Conservation (phyloP, 257 asterid species). For the Linaria vulgaris region DNA sequence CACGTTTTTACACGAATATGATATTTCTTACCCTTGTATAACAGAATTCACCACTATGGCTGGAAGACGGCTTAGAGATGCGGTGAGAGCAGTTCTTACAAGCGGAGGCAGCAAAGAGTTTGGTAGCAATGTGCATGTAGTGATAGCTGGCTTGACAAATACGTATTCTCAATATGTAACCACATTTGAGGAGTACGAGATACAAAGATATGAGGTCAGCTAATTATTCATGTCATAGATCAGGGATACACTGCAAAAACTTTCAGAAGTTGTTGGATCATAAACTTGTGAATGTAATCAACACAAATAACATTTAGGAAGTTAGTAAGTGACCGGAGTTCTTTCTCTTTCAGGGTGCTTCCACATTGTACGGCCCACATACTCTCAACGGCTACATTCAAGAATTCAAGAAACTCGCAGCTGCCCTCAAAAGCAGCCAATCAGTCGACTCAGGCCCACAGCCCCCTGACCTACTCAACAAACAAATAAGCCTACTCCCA, state of each 20-base stretch:
- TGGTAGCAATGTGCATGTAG: constrained; percentile 63
- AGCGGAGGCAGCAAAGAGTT: constrained; percentile 49
- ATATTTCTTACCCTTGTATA: constrained; percentile 1
- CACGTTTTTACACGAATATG: constrained; percentile 12
- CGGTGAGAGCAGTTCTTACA: constrained; percentile 56
- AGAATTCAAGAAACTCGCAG: constrained; percentile 72
- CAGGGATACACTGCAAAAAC: background rate
- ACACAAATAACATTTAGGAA: background rate
- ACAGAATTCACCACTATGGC: constrained; percentile 97
- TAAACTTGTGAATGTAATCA: no score
- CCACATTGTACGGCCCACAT: constrained; percentile 87
- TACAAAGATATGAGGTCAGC: constrained; percentile 97
- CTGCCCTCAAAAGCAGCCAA: constrained; percentile 50
- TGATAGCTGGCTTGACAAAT: constrained; percentile 92
- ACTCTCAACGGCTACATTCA: constrained; percentile 86
- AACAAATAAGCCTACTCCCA: constrained; percentile 72
- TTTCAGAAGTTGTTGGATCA: no score
- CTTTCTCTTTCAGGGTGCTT: constrained; percentile 65
- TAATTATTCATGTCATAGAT: background rate
- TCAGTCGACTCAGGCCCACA: constrained; percentile 65
- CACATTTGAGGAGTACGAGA: constrained; percentile 83
- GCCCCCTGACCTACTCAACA: constrained; percentile 73
- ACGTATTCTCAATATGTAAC: constrained; percentile 91
- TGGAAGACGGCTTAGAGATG: constrained; percentile 95
- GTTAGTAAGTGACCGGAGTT: background rate